Conservation (phyloP, 164 flowering plant genomes). For the Nymphaea colorata region DNA sequence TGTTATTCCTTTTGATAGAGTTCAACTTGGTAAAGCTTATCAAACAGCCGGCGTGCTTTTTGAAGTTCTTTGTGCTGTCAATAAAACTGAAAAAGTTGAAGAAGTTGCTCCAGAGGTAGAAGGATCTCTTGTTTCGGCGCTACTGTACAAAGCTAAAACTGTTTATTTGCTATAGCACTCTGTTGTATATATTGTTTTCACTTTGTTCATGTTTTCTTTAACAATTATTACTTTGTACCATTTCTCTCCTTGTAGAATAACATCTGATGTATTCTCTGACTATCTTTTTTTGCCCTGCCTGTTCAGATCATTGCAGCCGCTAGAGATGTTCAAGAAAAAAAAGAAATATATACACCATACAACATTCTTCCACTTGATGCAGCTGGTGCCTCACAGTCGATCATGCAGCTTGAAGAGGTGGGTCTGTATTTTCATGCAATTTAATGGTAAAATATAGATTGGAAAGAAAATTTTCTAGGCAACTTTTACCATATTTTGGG, state of each 20-base stretch:
- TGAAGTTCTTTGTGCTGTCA: constrained; percentile 97
- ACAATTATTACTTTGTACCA: too few species aligned
- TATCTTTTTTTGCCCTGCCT: too few species aligned
- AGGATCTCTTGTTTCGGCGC: too few species aligned
- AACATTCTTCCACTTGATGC: constrained; percentile 96
- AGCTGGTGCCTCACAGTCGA: constrained; percentile 84
- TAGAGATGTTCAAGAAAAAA: constrained; percentile 90
- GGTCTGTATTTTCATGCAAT: too few species aligned
- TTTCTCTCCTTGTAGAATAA: too few species aligned
- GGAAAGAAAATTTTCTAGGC: too few species aligned
- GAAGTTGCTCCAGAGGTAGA: constrained; percentile 96
- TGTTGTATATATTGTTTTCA: too few species aligned
- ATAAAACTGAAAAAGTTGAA: constrained; percentile 85
- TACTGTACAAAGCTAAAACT: too few species aligned
- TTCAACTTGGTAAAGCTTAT: constrained; percentile 89
- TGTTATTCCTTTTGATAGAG: constrained; percentile 23
- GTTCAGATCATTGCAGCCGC: constrained; percentile 91
- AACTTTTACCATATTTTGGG: too few species aligned
- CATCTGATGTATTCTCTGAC: background rate
- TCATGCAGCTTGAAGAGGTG: constrained; percentile 98
- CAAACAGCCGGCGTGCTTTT: constrained; percentile 96
- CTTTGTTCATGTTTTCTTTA: background rate
- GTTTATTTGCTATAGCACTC: too few species aligned
- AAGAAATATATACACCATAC: constrained; percentile 81
- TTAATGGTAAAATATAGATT: too few species aligned